phyloP scores from a whole-genome alignment of 2,329 filamentous ascomycete genomes.

The Sarocladium kiliense region DNA sequence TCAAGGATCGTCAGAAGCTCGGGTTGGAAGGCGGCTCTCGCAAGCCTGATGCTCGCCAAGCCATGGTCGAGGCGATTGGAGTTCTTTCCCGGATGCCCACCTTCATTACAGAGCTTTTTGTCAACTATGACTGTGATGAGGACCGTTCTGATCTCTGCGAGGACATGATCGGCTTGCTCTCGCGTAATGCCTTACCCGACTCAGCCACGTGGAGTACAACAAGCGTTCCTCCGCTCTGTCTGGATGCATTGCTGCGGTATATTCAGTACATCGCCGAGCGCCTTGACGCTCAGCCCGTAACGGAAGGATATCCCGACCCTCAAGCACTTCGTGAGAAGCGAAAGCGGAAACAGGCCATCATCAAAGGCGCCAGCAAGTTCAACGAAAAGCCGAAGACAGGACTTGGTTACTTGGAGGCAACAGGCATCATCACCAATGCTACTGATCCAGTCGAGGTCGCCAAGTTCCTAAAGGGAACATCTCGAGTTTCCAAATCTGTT shows the following conservation, averaged over 20 bases:
- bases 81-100: conserved; percentile 87
- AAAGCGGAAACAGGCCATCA: conserved; percentile 78
- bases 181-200: conserved; percentile 91
- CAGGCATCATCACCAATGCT: conserved; percentile 77
- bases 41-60: conserved; percentile 92
- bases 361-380: conserved; percentile 83
- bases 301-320: conserved; percentile 62
- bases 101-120: conserved; percentile 91
- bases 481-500: conserved; percentile 81
- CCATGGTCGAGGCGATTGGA: conserved; percentile 96
- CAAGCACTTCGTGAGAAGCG: conserved; percentile 64
- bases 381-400: conserved; percentile 92
- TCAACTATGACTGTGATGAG: conserved; percentile 96
- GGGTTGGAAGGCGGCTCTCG: conserved; percentile 87
- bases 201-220: conserved; percentile 99
- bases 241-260: conserved; percentile 86
- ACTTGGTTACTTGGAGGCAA: conserved; percentile 75
- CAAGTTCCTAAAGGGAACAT: conserved; percentile 82
- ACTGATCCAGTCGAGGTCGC: conserved; percentile 74
- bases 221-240: conserved; percentile 89
- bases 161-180: conserved; percentile 88
- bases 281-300: conserved; percentile 64
- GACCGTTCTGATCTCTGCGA: conserved; percentile 89
- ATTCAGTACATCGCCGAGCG: conserved; percentile 89
- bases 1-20: conserved; percentile 87